phyloP scores from a whole-genome alignment of 2,329 filamentous ascomycete species.

The Xylaria arbuscula region DNA sequence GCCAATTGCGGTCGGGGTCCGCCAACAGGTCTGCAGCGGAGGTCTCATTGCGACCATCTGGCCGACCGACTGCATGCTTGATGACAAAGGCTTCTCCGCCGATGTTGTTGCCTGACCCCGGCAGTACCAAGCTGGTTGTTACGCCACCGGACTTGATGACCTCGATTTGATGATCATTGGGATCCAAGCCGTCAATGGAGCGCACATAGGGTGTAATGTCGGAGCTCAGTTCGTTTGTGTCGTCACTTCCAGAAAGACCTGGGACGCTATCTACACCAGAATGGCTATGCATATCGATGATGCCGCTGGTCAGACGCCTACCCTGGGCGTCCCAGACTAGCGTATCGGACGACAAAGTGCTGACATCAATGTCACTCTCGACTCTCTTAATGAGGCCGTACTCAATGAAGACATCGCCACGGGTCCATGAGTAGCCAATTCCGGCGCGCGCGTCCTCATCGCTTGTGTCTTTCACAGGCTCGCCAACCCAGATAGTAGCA shows the following conservation, averaged over 20 bases:
- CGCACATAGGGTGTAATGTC: conserved; percentile 76
- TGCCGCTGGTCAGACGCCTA: conserved; percentile 71
- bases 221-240: conserved; percentile 71
- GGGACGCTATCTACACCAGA: conserved; percentile 71
- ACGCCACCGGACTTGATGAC: conserved; percentile 80
- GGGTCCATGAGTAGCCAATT: conserved; percentile 69
- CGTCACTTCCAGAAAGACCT: conserved; percentile 62
- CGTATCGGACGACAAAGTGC: conserved; percentile 58
- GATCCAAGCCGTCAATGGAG: conserved; percentile 72
- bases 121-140: conserved; percentile 73
- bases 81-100: conserved; percentile 76
- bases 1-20: conserved; percentile 72
- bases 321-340: conserved; percentile 68
- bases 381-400: conserved; percentile 70
- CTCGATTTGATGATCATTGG: conserved; percentile 71
- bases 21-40: conserved; percentile 73
- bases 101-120: conserved; percentile 78
- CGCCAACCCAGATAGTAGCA: conserved; percentile 74
- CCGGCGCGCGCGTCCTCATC: conserved; percentile 66
- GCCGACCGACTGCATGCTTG: conserved; percentile 72
- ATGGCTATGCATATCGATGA: conserved; percentile 79
- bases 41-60: conserved; percentile 70
- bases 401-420: conserved; percentile 70
- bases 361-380: conserved; percentile 46
- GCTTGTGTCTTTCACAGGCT: conserved; percentile 64